Evolutionary conservation across 495 filamentous ascomycete species (phyloP).

Genomic region (Xylaria telfairii): DNA sequence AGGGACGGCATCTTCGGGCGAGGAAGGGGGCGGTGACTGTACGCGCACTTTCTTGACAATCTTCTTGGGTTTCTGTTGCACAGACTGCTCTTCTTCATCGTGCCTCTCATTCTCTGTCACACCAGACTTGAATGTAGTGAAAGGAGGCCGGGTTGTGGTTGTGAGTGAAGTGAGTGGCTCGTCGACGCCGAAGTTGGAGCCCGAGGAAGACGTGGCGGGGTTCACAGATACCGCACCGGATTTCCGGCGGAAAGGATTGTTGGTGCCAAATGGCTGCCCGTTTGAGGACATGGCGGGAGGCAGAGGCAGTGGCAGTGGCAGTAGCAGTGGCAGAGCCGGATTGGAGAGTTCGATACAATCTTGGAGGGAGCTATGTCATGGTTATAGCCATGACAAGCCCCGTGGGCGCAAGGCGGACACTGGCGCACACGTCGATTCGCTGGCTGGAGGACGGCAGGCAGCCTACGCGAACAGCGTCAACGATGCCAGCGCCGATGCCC

Average conservation of each 20-base stretch:
- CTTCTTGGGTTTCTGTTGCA: constrained; percentile 52
- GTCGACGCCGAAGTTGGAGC: constrained; percentile 25
- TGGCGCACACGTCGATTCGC: not conserved
- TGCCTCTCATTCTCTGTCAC: constrained; percentile 27
- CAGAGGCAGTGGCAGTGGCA: no score
- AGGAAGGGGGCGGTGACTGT: constrained; percentile 61
- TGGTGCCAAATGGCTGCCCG: constrained; percentile 46
- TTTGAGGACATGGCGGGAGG: constrained; percentile 26
- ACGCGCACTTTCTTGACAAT: constrained; percentile 62
- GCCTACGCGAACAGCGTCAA: not conserved
- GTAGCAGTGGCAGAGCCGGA: not conserved
- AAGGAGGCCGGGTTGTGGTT: constrained; percentile 30
- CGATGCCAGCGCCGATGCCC: not conserved
- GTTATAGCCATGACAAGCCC: constrained; percentile 39
- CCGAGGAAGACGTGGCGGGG: constrained; percentile 26
- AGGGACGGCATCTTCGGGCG: constrained; percentile 47
- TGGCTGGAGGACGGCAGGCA: not conserved
- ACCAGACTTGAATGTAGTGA: constrained; percentile 38
- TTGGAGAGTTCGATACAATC: constrained; percentile 8
- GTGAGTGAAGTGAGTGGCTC: constrained; percentile 27
- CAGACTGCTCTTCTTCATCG: constrained; percentile 35
- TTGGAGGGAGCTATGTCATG: constrained; percentile 31
- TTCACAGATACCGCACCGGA: constrained; percentile 21
- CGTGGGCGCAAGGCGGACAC: constrained; percentile 11
- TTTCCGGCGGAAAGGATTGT: constrained; percentile 57